Base-by-base conservation (phyloP, 352 stramenopile genomes). In the Pelagophyceae sp. region DNA sequence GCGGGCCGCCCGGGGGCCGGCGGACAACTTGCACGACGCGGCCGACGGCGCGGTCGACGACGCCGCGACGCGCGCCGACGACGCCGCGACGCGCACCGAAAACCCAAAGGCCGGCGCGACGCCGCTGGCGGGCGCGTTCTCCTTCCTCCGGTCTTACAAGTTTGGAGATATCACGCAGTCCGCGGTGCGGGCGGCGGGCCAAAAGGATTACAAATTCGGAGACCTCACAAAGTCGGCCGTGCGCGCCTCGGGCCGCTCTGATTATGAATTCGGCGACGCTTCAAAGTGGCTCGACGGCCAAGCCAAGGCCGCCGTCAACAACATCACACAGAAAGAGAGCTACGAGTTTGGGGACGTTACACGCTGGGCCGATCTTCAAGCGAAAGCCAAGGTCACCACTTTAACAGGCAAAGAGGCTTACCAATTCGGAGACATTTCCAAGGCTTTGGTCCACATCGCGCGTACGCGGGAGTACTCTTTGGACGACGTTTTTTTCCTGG, bases 251-350 rank as follows among this genome's bases (percentile, higher is more conserved):
- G 50, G 50, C 50, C 17, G 27, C 17, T 27, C 50, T 17, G 32
- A 82, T 37, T 90, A 90, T 40, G 83, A 90, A 54, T 85, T 85
- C 77, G 85, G 85, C 17, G 85, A 89, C 76, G 78, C 88, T 33
- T 82, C 77, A 17, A 82, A 77, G 11, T 84, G 88, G 69, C 65
- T 90, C 19, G 78, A 85, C 40, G 80, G 81, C 35, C 78, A 83
- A 19, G 84, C 84, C 11, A 85, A 84, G 31, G 38, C 69, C 38
- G 38, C 78, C 38, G 81, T 90, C 1, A 72, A 80, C 23, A 80
- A 82, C 1, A 88, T 86, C 72, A 82, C 78, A 35, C 84, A 84
- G 31, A 81, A 78, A 51, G 81, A 82, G 45, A 45, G 76, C 32
- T 89, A 89, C 76, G 63, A 83, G 45, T 83, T 85, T 67, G 83